phyloP scores from a whole-genome alignment of 495 filamentous ascomycete species.

The Neurospora terricola region DNA sequence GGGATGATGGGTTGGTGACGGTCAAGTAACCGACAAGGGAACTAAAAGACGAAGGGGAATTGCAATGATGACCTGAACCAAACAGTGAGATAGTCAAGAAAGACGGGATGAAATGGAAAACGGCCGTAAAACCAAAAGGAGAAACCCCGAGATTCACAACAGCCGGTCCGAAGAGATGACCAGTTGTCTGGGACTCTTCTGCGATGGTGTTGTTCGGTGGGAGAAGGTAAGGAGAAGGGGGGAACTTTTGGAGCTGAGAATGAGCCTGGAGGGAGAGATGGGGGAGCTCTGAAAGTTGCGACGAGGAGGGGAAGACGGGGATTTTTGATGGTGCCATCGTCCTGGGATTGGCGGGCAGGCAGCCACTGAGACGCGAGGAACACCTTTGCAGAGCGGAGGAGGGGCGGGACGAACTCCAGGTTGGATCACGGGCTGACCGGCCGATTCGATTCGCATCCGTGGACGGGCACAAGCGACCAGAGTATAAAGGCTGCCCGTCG shows the following conservation, averaged over 20 bases:
- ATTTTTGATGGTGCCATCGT: conserved; percentile 24
- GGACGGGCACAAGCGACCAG: not conserved
- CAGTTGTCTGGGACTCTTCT: not conserved
- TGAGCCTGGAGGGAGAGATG: not conserved
- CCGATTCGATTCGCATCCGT: not conserved
- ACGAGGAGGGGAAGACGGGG: conserved; percentile 17
- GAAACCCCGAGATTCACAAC: not conserved
- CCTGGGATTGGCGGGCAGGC: conserved; percentile 15
- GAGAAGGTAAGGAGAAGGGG: not conserved
- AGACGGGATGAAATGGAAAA: not conserved
- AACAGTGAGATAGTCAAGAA: not conserved
- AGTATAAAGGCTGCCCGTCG: not conserved
- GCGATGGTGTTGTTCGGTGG: not conserved
- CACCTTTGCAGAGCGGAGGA: not conserved
- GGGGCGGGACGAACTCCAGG: not conserved
- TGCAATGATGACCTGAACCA: not conserved
- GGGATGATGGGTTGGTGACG: not conserved
- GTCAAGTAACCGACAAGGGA: not conserved
- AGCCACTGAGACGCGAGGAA: conserved; percentile 1
- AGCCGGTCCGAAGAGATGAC: not conserved
- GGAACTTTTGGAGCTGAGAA: not conserved
- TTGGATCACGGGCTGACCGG: not conserved
- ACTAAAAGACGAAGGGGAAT: not conserved
- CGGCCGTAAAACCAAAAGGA: not conserved
- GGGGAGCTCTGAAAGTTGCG: conserved; percentile 6